phyloP scores from a whole-genome alignment of 352 stramenopile species.

The Phytophthora meadii region DNA sequence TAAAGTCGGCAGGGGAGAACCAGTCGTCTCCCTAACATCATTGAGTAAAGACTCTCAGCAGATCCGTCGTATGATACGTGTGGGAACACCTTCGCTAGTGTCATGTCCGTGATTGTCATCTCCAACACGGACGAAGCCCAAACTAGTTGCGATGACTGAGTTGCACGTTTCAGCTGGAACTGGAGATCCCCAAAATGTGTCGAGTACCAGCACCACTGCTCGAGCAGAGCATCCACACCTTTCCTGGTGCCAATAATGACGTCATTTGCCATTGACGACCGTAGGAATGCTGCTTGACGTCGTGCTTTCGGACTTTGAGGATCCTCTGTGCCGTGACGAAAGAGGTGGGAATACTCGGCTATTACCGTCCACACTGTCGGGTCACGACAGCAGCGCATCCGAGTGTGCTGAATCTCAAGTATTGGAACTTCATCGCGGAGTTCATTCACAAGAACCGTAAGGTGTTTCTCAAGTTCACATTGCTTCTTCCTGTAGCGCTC shows the following conservation, averaged over 20 bases:
- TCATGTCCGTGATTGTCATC: neutral
- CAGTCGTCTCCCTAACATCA: neutral
- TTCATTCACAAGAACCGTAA: neutral
- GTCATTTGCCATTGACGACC: constrained; percentile 11
- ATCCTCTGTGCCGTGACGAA: neutral
- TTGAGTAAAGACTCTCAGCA: neutral
- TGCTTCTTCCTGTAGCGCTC: constrained; percentile 7
- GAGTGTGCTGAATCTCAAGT: constrained; percentile 1
- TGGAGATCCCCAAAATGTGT: neutral
- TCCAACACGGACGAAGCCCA: neutral
- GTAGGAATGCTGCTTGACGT: constrained; percentile 24
- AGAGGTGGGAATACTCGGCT: neutral
- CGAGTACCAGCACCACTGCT: constrained; percentile 1
- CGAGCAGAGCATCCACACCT: constrained; percentile 4
- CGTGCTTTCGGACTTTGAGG: neutral
- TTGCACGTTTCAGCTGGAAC: neutral
- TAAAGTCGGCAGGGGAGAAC: neutral
- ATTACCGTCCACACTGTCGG: neutral
- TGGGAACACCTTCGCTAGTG: neutral
- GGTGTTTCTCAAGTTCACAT: neutral
- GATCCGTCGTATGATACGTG: neutral
- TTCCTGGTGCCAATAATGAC: constrained; percentile 5
- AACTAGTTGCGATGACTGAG: neutral
- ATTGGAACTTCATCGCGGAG: neutral
- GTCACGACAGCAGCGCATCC: neutral